phyloP scores from a whole-genome alignment of 441 rosid species.

The Breynia disticha region DNA sequence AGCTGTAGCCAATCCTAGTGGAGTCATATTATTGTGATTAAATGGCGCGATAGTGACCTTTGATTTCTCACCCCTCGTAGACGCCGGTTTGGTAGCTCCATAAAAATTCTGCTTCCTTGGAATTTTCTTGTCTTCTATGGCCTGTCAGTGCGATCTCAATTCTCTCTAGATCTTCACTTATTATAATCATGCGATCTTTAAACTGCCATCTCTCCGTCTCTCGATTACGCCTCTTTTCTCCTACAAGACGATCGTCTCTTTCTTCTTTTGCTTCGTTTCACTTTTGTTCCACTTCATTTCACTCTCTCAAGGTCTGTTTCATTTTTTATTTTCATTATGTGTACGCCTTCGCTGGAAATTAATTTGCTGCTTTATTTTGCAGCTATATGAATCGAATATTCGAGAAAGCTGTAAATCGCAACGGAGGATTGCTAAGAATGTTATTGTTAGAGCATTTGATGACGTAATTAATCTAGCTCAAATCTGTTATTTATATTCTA shows the following conservation, averaged over 20 bases:
- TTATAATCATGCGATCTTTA: conserved; percentile 40
- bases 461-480: conserved; percentile 29
- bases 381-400: conserved; percentile 30
- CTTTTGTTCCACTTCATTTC: conserved; percentile 17
- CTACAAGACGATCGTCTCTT: conserved; percentile 9
- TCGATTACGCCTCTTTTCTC: neutral
- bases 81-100: too few relatives aligned
- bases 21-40: too few relatives aligned
- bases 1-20: too few relatives aligned
- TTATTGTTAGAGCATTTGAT: conserved; percentile 38
- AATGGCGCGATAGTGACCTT: too few relatives aligned
- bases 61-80: too few relatives aligned
- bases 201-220: conserved; percentile 4
- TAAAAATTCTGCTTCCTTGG: too few relatives aligned
- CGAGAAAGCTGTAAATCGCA: conserved; percentile 15
- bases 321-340: neutral
- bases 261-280: conserved; percentile 16
- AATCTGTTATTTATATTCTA: neutral
- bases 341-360: neutral
- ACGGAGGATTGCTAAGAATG: conserved; percentile 17
- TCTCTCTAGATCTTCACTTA: neutral
- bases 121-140: neutral
- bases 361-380: conserved; percentile 4
- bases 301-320: conserved; percentile 7
- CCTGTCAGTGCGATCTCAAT: neutral